A percentile compares a stretch with the other conserved stretches of the same genome.
phyloP scores from a whole-genome alignment of 768 basidiomycete genomes.

The Dentipellis fragilis region DNA sequence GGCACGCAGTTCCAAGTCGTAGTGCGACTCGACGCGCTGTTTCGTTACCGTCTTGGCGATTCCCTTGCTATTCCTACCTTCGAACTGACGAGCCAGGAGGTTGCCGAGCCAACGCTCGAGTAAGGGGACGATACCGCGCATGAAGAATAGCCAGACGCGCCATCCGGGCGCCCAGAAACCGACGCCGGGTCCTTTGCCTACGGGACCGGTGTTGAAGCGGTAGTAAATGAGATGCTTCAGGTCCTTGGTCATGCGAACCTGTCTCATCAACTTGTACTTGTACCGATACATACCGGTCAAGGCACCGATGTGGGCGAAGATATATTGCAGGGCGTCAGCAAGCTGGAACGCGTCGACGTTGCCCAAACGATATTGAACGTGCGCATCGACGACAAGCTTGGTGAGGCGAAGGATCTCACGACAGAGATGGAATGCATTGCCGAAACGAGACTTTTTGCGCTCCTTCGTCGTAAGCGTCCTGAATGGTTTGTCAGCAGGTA shows the following conservation, averaged over 20 bases:
- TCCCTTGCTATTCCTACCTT: constrained; percentile 94
- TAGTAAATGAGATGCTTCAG: constrained; percentile 97
- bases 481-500: no score
- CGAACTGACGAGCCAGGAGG: constrained; percentile 94
- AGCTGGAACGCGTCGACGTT: constrained; percentile 99
- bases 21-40: constrained; percentile 98
- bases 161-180: constrained; percentile 99
- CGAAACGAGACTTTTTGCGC: constrained; percentile 98
- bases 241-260: constrained; percentile 99
- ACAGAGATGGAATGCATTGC: constrained; percentile 97
- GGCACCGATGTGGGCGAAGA: constrained; percentile 94
- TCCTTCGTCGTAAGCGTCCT: constrained; percentile 98
- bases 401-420: constrained; percentile 97
- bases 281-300: constrained; percentile 99
- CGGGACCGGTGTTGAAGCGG: constrained; percentile 98
- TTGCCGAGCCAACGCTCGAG: constrained; percentile 97
- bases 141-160: constrained; percentile 99
- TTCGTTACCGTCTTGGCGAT: constrained; percentile 98
- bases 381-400: constrained; percentile 96
- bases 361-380: constrained; percentile 96
- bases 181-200: constrained; percentile 97
- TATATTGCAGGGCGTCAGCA: constrained; percentile 96
- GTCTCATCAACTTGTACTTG: constrained; percentile 99
- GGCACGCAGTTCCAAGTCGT: constrained; percentile 92
- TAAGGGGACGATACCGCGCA: constrained; percentile 96